These are phyloP conservation scores for Neoascochyta sp. DNA, from an alignment of 2,329 filamentous ascomycete species.

Conservation along the genomic window DNA sequence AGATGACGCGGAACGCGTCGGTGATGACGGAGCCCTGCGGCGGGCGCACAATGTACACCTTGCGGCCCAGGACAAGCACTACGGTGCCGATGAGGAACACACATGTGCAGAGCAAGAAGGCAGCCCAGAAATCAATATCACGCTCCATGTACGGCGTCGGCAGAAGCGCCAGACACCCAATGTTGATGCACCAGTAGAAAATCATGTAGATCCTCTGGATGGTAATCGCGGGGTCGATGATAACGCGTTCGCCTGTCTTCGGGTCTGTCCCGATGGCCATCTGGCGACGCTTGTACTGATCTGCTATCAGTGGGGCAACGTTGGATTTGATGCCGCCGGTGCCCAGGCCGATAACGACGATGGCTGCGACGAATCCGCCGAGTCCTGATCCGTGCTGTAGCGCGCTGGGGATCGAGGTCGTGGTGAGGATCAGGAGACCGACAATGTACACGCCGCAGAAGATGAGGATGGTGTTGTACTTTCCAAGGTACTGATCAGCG, in stretches of 20 bases:
- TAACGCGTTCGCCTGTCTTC: constrained; percentile 5
- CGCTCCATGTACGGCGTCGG: constrained; percentile 10
- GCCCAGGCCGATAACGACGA: constrained; percentile 8
- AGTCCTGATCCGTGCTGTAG: constrained; percentile 4
- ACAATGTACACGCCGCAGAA: constrained; percentile 7
- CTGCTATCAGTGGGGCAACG: constrained; percentile 8
- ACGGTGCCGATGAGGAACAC: constrained; percentile 6
- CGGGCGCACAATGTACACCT: constrained; percentile 5
- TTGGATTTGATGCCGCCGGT: constrained; percentile 13
- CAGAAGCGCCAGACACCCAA: constrained; percentile 5
- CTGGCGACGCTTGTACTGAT: constrained; percentile 6
- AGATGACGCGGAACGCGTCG: constrained; percentile 3
- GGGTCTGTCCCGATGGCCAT: constrained; percentile 3
- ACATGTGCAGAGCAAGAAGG: constrained; percentile 2
- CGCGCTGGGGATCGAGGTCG: constrained; percentile 6
- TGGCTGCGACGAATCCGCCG: constrained; percentile 6
- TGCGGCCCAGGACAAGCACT: constrained; percentile 1
- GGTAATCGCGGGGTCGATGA: constrained; percentile 9
- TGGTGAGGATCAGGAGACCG: constrained; percentile 7
- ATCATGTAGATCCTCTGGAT: constrained; percentile 8
- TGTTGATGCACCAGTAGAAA: constrained; percentile 10
- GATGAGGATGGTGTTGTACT: constrained; percentile 6
- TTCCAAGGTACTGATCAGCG: constrained; percentile 11
- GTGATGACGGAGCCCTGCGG: constrained; percentile 9
- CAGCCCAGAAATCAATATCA: constrained; percentile 8